Percentiles rank a stretch among this genome's conserved stretches.
These are phyloP conservation scores for Malassezia yamatoensis DNA, from an alignment of 1,284 basidiomycete genomes.

Conservation along the genomic window DNA sequence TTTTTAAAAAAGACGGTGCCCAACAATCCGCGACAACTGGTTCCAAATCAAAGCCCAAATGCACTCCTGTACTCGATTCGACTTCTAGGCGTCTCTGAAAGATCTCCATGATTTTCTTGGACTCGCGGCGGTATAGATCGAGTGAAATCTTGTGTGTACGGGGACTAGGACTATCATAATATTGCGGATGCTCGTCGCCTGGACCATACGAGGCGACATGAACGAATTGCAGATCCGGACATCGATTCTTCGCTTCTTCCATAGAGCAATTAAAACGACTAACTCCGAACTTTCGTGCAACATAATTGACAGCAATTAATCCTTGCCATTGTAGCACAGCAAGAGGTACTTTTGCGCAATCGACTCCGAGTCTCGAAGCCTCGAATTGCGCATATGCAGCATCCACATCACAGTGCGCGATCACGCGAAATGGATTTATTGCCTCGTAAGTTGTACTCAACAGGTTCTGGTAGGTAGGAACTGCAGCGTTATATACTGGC, in stretches of 20 bases:
- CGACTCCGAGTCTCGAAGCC: constrained; percentile 66
- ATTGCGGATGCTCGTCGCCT: constrained; percentile 74
- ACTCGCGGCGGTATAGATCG: constrained; percentile 85
- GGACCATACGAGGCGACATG: constrained; percentile 90
- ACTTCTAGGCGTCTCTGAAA: constrained; percentile 51
- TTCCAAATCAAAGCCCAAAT: constrained; percentile 55
- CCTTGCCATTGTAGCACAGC: constrained; percentile 84
- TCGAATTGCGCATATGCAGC: constrained; percentile 60
- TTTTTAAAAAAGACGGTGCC: not conserved
- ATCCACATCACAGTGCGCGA: constrained; percentile 70
- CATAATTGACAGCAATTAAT: constrained; percentile 87
- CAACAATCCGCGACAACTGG: constrained; percentile 6
- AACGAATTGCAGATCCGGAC: constrained; percentile 71
- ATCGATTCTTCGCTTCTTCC: constrained; percentile 61
- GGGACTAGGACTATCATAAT: constrained; percentile 67
- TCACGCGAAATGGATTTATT: constrained; percentile 50
- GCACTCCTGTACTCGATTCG: constrained; percentile 60
- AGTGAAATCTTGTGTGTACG: constrained; percentile 90
- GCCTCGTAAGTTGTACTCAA: constrained; percentile 10
- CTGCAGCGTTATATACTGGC: not conserved
- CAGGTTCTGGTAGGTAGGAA: constrained; percentile 9
- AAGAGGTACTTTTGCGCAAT: constrained; percentile 61
- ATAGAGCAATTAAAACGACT: constrained; percentile 53
- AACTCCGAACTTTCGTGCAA: constrained; percentile 79
- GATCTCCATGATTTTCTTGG: constrained; percentile 71